phyloP scores from a whole-genome alignment of 805 yeast genomes.

The Yarrowia bubula region DNA sequence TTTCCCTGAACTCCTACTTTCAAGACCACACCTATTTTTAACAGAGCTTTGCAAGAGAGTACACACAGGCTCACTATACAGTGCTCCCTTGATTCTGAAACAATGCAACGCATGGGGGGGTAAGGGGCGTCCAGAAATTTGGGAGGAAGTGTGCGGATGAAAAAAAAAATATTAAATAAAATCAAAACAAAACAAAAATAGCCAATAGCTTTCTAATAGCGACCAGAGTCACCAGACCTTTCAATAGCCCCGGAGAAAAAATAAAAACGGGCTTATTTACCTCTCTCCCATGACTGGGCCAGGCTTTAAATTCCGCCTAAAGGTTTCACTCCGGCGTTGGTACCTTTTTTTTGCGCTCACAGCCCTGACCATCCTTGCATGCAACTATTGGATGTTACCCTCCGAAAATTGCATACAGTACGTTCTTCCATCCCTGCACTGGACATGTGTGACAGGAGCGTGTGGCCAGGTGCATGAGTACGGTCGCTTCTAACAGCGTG shows the following conservation, averaged over 20 bases:
- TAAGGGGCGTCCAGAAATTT: not conserved
- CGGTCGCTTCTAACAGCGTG: not conserved
- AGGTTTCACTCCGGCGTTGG: not conserved
- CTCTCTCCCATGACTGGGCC: not conserved
- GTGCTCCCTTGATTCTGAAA: constrained; percentile 18
- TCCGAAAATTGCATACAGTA: not conserved
- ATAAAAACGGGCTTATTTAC: not conserved
- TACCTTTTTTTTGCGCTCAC: not conserved
- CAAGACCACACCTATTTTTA: constrained; percentile 17
- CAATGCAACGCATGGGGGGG: not conserved
- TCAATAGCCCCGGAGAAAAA: not conserved
- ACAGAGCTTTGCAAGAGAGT: not conserved
- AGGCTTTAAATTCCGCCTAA: not conserved
- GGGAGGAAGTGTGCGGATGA: not conserved
- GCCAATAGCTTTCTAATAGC: not conserved
- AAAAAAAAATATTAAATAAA: not conserved
- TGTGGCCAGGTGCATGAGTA: not conserved
- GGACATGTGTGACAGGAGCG: not conserved
- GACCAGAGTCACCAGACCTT: not conserved
- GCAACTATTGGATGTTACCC: not conserved
- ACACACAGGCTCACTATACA: not conserved
- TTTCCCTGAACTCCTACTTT: constrained; percentile 4
- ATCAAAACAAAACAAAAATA: not conserved
- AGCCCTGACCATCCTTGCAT: constrained; percentile 25
- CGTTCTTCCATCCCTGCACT: constrained; percentile 7